Conservation (phyloP, 768 basidiomycete species). For the Rhodotorula graminis region DNA sequence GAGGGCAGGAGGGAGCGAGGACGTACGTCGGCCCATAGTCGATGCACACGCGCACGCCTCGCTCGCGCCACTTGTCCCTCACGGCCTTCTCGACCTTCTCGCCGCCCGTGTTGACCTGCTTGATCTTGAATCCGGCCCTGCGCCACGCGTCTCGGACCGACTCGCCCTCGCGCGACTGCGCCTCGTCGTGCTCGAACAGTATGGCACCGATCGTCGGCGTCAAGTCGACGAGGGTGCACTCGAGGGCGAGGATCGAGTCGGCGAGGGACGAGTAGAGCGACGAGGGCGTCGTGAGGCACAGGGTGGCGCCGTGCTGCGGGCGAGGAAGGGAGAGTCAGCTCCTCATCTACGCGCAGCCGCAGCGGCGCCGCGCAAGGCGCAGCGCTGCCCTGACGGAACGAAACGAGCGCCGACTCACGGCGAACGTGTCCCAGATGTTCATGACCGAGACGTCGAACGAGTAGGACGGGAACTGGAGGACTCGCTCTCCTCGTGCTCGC, state of each 20-base stretch:
- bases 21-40: slow-evolving; percentile 38
- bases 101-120: slow-evolving; percentile 35
- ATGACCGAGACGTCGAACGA: slow-evolving; percentile 36
- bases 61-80: slow-evolving; percentile 32
- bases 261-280: slow-evolving; percentile 37
- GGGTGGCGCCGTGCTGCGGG: slow-evolving; percentile 30
- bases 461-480: slow-evolving; percentile 35
- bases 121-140: slow-evolving; percentile 29
- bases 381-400: no score
- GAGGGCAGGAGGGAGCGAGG: neutral
- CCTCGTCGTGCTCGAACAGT: slow-evolving; percentile 33
- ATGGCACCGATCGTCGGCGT: slow-evolving; percentile 32
- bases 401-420: slow-evolving; percentile 1
- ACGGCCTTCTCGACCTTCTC: slow-evolving; percentile 36
- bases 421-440: slow-evolving; percentile 37
- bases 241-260: slow-evolving; percentile 25
- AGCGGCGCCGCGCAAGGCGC: neutral
- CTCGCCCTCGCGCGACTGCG: slow-evolving; percentile 25
- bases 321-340: neutral
- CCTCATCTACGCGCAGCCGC: no score
- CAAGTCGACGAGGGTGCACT: slow-evolving; percentile 37
- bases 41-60: slow-evolving; percentile 34
- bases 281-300: slow-evolving; percentile 31
- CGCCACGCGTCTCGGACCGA: slow-evolving; percentile 15
- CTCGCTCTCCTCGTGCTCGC: slow-evolving; percentile 29